Evolutionary conservation across 2,329 filamentous ascomycete genomes (phyloP).

Genomic region (Trichoderma atroviride): DNA sequence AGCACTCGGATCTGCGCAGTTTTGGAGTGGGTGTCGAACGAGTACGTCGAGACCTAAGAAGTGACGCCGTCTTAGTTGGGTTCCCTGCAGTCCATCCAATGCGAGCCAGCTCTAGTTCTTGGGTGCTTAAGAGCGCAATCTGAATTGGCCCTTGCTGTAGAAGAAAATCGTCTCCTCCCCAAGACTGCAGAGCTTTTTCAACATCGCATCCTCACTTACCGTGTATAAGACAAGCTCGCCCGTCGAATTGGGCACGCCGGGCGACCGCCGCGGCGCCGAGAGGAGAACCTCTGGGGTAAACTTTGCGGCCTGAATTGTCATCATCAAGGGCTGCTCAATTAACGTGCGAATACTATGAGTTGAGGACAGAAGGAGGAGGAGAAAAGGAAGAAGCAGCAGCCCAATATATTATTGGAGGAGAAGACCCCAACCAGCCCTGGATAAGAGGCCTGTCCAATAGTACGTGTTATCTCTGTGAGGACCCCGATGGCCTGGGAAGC

Average conservation of each 20-base stretch:
- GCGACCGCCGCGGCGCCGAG: conserved; percentile 71
- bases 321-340: conserved; percentile 41
- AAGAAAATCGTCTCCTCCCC: background rate
- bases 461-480: conserved; percentile 1
- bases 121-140: background rate
- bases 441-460: background rate
- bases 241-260: conserved; percentile 68
- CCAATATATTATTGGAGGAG: background rate
- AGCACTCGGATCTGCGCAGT: conserved; percentile 70
- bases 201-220: conserved; percentile 39
- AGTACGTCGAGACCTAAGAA: conserved; percentile 70
- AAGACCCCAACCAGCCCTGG: background rate
- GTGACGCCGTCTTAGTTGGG: background rate
- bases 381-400: background rate
- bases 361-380: background rate
- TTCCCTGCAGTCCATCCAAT: background rate
- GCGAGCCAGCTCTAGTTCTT: background rate
- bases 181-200: no score
- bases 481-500: conserved; percentile 13
- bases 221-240: conserved; percentile 68
- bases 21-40: conserved; percentile 73
- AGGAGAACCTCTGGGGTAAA: conserved; percentile 79
- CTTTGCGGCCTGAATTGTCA: conserved; percentile 71
- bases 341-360: background rate
- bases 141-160: background rate